Conservation (phyloP, 495 filamentous ascomycete species). For the Peziza echinospora region DNA sequence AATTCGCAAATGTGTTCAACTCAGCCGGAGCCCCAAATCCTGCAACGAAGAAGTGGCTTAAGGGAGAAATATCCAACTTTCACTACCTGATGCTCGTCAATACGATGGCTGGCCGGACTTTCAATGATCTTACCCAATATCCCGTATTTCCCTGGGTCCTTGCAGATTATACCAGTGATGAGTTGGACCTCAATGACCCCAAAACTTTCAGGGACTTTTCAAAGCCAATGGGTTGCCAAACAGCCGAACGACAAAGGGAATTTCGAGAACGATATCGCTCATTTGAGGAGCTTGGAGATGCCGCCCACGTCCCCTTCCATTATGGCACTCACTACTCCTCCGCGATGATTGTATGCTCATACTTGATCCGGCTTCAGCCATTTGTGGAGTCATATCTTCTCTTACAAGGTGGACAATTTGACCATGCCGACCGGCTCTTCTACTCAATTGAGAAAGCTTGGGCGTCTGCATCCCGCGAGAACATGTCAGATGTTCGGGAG, state of each 20-base stretch:
- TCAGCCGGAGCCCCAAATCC: slow-evolving; percentile 41
- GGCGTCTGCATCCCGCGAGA: slow-evolving; percentile 71
- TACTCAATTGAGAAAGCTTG: slow-evolving; percentile 82
- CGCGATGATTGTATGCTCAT: slow-evolving; percentile 94
- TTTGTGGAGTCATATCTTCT: slow-evolving; percentile 94
- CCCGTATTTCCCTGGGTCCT: slow-evolving; percentile 96
- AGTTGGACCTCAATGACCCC: slow-evolving; percentile 67
- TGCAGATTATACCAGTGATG: slow-evolving; percentile 90
- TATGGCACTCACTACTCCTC: slow-evolving; percentile 98
- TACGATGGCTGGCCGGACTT: slow-evolving; percentile 87
- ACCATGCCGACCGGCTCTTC: slow-evolving; percentile 87
- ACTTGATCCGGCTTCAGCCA: slow-evolving; percentile 81
- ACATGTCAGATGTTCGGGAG: slow-evolving; percentile 83
- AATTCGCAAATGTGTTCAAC: slow-evolving; percentile 89
- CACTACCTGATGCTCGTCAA: slow-evolving; percentile 97
- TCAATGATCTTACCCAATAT: slow-evolving; percentile 96
- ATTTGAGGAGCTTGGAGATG: slow-evolving; percentile 79
- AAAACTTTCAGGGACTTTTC: slow-evolving; percentile 74
- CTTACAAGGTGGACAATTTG: slow-evolving; percentile 89
- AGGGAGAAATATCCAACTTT: slow-evolving; percentile 92
- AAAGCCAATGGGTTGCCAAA: slow-evolving; percentile 95
- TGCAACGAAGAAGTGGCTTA: slow-evolving; percentile 73
- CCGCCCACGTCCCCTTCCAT: slow-evolving; percentile 61
- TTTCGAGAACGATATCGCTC: slow-evolving; percentile 66
- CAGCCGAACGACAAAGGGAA: slow-evolving; percentile 43